Evolutionary conservation across 2,329 filamentous ascomycete genomes (phyloP), one percentile per base, ranked within the genome.

Genomic region (Ophiocordyceps australis): DNA sequence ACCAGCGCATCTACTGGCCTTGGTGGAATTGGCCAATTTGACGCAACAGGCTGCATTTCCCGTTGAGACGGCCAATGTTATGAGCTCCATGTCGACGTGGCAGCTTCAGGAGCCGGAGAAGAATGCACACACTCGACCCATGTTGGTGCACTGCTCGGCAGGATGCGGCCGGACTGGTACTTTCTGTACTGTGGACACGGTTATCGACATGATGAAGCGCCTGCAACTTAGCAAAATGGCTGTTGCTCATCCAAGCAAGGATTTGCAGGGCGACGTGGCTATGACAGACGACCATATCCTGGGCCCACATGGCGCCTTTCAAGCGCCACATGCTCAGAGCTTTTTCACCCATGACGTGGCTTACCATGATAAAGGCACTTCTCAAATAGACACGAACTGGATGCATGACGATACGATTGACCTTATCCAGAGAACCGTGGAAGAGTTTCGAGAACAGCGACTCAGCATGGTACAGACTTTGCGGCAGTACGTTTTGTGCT

Each of bases 391-490:
- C 24, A 62, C 62, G 2, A 54, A 53, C 12, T 92, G 79, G 78
- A 45, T 85, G n/a, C 51, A 61, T 10, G 62, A 76, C 32, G 70
- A 80, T 24, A 62, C 68, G 15, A 44, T 79, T 3, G 89, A 98
- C 46, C 50, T 95, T 31, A 73, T 98, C 24, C 74, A 80, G 33
- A 74, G 72, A 45, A 89, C 85, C 0, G 86, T 98, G 2, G 78
- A 89, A 38, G 83, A 94, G 39, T 93, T 98, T 49, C 64, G 89
- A 29, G 59, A 65, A 25, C 89, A 98, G 54, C 62, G 89, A 35
- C 54, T 94, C 13, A 94, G 83, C 50, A 98, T 95, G 85, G 86
- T 98, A 22, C 89, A 95, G 51, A 94, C 78, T 40, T 55, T 95
- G 30, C 64, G 81, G 32, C 89, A 98, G 47, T 95, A 78, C 52